These are phyloP conservation scores for Candida xiaguanensis DNA, from an alignment of 805 yeast genomes.

Conservation along the genomic window DNA sequence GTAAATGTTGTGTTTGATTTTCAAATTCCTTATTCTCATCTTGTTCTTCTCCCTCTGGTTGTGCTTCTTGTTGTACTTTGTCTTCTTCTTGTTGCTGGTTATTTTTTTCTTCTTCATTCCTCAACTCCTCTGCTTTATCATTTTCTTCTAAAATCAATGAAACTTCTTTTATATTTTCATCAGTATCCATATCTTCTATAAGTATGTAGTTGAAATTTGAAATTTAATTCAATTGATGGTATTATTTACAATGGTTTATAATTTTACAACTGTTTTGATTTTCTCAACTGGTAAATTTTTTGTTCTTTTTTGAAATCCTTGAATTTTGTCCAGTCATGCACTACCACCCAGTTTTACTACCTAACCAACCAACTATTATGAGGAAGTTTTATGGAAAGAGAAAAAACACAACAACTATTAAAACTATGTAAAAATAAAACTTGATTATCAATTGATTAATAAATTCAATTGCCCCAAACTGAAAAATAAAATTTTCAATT, in stretches of 20 bases:
- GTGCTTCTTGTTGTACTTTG: neutral
- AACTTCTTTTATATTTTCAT: constrained; percentile 1
- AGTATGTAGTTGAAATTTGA: no score
- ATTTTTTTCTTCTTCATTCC: neutral
- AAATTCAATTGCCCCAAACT: no score
- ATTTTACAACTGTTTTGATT: constrained; percentile 1
- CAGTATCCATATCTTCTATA: neutral
- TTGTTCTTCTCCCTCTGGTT: neutral
- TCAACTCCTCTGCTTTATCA: neutral
- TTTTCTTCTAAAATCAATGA: constrained; percentile 1
- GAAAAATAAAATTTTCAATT: no score
- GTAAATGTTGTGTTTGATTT: neutral
- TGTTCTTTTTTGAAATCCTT: neutral
- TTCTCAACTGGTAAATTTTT: neutral
- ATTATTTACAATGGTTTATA: neutral
- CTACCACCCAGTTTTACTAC: no score
- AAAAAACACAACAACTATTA: no score
- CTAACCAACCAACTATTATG: no score
- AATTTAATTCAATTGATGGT: neutral
- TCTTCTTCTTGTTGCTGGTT: neutral
- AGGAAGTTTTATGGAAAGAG: no score
- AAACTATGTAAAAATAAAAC: no score
- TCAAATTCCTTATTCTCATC: neutral
- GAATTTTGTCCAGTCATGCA: neutral
- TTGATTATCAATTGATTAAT: no score